Base-by-base conservation (phyloP, 2,329 filamentous ascomycete genomes). In the Neopestalotiopsis sp. region DNA sequence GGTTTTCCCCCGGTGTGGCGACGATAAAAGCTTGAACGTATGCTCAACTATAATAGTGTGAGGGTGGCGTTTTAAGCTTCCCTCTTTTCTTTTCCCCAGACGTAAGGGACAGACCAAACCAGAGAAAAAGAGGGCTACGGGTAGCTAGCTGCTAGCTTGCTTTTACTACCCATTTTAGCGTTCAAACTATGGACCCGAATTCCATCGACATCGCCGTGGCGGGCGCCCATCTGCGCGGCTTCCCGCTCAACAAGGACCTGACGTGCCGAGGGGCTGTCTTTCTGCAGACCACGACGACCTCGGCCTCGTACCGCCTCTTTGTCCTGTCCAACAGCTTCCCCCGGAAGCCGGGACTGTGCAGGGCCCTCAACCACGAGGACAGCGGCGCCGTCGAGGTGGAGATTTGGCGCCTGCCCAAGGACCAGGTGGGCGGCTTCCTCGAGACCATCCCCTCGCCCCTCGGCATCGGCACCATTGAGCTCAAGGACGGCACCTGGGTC, bases 161-260 rank as follows among this genome's bases (percentile, higher is more conserved):
- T 9, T 53, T 7, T n/a, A 1, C n/a, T 53, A n/a, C 14, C 13
- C 10, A 9, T 10, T 53, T 20, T 17, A 4, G 17, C 45, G 45
- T 17, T 20, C 17, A 9, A 13, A 53, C 10, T 20, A 53, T 53
- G 45, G 45, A 53, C 45, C 45, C 45, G 45, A 53, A 20, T 20
- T 53, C 45, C 45, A 53, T 53, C 17, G 45, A 53, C 57, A 61
- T 81, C n/a, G 79, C 78, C 6, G 76, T 81, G 4, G 78, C 81
- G 12, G 80, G 78, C 14, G 79, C 80, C 0, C 80, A 81, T 61
- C 72, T 82, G 14, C 70, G 73, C 0, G 80, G 79, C 0, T 78
- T 81, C 5, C 77, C 76, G 38, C 74, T 79, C 67, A 80, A 77
- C 67, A 77, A 77, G 20, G 78, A 81, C 62, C 75, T 81, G 6